Percentiles rank a stretch among this genome's conserved stretches.
phyloP scores from a whole-genome alignment of 2,329 filamentous ascomycete genomes.

The Tricladium varicosporioides region DNA sequence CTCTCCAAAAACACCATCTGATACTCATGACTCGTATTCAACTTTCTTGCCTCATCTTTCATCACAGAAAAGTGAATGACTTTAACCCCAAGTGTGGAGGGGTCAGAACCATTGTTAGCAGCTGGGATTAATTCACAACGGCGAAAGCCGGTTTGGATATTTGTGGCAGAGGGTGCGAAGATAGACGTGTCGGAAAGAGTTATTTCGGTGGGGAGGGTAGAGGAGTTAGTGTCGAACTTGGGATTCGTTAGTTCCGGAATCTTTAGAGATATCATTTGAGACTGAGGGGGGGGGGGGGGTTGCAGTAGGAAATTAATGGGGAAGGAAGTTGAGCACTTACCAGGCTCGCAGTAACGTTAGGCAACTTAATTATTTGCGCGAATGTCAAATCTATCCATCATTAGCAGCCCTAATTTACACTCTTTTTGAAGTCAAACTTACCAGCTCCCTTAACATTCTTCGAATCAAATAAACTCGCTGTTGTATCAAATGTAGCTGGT shows the following conservation, averaged over 20 bases:
- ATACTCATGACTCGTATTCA: constrained; percentile 63
- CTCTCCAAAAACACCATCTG: constrained; percentile 52
- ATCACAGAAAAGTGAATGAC: constrained; percentile 60
- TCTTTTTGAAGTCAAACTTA: constrained; percentile 15
- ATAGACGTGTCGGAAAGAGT: constrained; percentile 50
- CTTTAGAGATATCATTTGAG: not conserved
- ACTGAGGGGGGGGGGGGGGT: not conserved
- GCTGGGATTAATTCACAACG: constrained; percentile 55
- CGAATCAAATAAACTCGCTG: constrained; percentile 47
- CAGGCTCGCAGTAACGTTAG: constrained; percentile 39
- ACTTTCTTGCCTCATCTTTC: constrained; percentile 41
- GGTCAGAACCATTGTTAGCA: constrained; percentile 49
- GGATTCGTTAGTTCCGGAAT: not conserved
- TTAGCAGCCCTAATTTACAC: constrained; percentile 1
- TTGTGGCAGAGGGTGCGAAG: constrained; percentile 49
- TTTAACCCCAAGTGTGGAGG: constrained; percentile 53
- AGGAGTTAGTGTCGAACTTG: constrained; percentile 20
- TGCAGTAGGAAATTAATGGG: too few relatives aligned
- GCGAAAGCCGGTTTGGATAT: constrained; percentile 57
- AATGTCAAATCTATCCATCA: constrained; percentile 43
- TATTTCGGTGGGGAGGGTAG: constrained; percentile 17
- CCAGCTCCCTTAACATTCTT: constrained; percentile 50
- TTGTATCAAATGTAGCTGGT: constrained; percentile 41
- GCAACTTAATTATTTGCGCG: constrained; percentile 50
- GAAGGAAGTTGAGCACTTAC: constrained; percentile 28